Conservation (phyloP, 495 filamentous ascomycete species). For the Penicillium waksmanii region DNA sequence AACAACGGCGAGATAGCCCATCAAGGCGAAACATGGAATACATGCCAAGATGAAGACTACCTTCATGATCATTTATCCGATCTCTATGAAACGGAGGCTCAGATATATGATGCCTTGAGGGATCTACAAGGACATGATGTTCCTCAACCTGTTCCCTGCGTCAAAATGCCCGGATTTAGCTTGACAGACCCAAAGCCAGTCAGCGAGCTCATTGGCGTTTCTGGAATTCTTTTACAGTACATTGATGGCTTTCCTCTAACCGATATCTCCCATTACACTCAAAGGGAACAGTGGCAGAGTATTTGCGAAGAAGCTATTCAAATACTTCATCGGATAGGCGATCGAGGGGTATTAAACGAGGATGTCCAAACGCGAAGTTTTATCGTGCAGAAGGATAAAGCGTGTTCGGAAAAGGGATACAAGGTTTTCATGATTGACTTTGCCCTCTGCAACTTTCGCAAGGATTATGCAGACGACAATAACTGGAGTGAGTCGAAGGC, state of each 20-base stretch:
- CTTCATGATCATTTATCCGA: constrained; percentile 14
- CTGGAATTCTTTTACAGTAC: constrained; percentile 29
- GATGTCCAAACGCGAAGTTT: constrained; percentile 35
- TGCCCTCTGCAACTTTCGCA: constrained; percentile 29
- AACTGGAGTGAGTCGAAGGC: constrained; percentile 29
- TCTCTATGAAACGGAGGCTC: constrained; percentile 21
- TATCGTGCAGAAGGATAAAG: constrained; percentile 22
- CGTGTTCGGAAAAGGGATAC: constrained; percentile 3
- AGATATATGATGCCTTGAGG: constrained; percentile 22
- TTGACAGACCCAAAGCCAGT: not conserved
- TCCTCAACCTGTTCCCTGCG: constrained; percentile 16
- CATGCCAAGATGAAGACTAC: constrained; percentile 25
- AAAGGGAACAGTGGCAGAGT: constrained; percentile 24
- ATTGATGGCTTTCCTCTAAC: constrained; percentile 31
- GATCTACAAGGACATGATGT: constrained; percentile 26
- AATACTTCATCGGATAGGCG: constrained; percentile 23
- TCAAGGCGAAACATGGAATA: constrained; percentile 22
- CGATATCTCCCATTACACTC: constrained; percentile 21
- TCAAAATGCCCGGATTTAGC: constrained; percentile 9
- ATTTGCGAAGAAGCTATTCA: constrained; percentile 33
- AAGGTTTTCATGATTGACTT: constrained; percentile 39
- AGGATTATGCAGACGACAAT: constrained; percentile 21
- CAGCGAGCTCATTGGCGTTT: constrained; percentile 18
- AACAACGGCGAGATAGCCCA: not conserved
- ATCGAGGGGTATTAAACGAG: constrained; percentile 31